Percentiles rank a stretch among this genome's conserved stretches.
phyloP scores from a whole-genome alignment of 2,329 filamentous ascomycete species.

The Ceratocystiopsis sp. region DNA sequence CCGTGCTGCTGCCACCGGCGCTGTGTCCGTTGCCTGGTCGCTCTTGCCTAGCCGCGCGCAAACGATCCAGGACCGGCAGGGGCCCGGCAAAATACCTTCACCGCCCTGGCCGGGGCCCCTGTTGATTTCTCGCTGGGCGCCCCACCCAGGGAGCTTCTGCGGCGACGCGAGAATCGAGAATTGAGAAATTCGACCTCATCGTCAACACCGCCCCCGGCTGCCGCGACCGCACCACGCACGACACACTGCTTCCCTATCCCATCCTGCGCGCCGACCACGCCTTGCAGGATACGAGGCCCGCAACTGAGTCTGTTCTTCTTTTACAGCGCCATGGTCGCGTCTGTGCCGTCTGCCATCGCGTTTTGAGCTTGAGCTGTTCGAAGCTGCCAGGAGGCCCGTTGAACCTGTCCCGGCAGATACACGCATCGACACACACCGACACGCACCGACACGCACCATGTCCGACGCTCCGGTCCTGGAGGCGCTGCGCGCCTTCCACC shows the following conservation, averaged over 20 bases:
- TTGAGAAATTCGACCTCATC: too few species aligned
- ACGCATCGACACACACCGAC: constrained; percentile 9
- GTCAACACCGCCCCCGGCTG: too few species aligned
- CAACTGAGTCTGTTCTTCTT: not conserved
- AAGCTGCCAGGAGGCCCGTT: too few species aligned
- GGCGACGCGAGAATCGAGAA: constrained; percentile 4
- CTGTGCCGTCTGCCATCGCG: not conserved
- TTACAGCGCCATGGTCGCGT: constrained; percentile 6
- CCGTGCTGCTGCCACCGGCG: not conserved
- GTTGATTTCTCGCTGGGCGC: not conserved
- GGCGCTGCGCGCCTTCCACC: constrained; percentile 67
- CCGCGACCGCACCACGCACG: too few species aligned
- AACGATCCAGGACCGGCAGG: constrained; percentile 1
- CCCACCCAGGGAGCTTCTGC: constrained; percentile 6
- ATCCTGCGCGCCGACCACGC: too few species aligned
- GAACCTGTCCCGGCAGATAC: too few species aligned
- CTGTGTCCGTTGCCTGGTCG: constrained; percentile 4
- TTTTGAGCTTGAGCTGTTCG: not conserved
- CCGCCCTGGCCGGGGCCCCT: constrained; percentile 2
- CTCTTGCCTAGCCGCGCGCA: constrained; percentile 3
- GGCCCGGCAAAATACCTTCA: constrained; percentile 7
- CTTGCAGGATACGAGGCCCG: too few species aligned
- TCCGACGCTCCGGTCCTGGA: constrained; percentile 56
- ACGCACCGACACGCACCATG: constrained; percentile 31
- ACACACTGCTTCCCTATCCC: too few species aligned